A percentile compares a stretch with the other conserved stretches of the same genome.
These are phyloP conservation scores for Dendrothele bispora DNA, from an alignment of 768 basidiomycete species.

Conservation along the genomic window DNA sequence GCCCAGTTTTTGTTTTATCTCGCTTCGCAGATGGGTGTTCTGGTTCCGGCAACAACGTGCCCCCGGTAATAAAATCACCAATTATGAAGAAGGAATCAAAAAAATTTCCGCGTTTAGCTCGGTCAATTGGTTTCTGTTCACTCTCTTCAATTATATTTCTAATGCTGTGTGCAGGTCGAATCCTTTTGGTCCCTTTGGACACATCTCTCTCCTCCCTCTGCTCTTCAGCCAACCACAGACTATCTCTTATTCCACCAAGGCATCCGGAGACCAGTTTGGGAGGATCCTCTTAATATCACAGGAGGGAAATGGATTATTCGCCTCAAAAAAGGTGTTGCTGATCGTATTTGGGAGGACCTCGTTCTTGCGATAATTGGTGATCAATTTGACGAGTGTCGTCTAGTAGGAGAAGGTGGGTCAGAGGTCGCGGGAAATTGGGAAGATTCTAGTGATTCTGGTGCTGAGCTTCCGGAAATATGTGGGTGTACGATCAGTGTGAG, in stretches of 20 bases:
- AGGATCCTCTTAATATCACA: conserved; percentile 82
- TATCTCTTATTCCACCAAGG: conserved; percentile 89
- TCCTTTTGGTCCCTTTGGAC: conserved; percentile 96
- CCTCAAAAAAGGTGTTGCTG: conserved; percentile 85
- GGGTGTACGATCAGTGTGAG: conserved; percentile 94
- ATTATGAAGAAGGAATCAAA: conserved; percentile 95
- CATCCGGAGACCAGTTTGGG: conserved; percentile 91
- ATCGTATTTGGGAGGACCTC: conserved; percentile 89
- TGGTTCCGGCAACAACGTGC: conserved; percentile 91
- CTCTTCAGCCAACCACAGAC: conserved; percentile 86
- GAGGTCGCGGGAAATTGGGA: conserved; percentile 32
- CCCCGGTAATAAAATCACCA: conserved; percentile 85
- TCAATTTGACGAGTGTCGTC: conserved; percentile 74
- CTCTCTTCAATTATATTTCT: not conserved
- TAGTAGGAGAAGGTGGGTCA: conserved; percentile 32
- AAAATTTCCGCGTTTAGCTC: conserved; percentile 89
- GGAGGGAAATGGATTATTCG: conserved; percentile 98
- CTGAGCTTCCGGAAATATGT: conserved; percentile 80
- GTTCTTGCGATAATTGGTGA: conserved; percentile 88
- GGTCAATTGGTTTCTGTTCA: conserved; percentile 33
- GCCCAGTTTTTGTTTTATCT: conserved; percentile 18
- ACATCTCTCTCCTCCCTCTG: conserved; percentile 84
- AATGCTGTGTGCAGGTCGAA: conserved; percentile 61
- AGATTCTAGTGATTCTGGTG: conserved; percentile 32
- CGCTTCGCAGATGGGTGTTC: conserved; percentile 81